Conservation (phyloP, 768 basidiomycete species). For the Inosperma sp. region DNA sequence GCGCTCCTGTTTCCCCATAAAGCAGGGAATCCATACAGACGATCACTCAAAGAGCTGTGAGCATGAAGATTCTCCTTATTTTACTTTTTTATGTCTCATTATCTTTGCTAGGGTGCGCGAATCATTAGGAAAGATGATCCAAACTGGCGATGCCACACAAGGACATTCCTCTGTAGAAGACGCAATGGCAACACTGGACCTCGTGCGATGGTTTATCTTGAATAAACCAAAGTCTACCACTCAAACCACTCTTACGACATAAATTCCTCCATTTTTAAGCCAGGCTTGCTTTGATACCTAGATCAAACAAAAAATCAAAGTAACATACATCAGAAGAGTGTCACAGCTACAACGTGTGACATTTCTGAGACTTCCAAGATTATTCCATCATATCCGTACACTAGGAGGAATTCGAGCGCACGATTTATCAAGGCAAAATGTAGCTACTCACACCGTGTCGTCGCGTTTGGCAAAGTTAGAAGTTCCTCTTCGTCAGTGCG, state of each 20-base stretch:
- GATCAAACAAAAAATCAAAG: not conserved
- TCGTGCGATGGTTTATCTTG: conserved; percentile 77
- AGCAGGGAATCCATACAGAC: conserved; percentile 67
- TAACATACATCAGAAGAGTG: conserved; percentile 45
- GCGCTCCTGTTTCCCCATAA: conserved; percentile 80
- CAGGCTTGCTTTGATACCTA: not conserved
- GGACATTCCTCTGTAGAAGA: conserved; percentile 94
- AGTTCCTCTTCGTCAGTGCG: conserved; percentile 72
- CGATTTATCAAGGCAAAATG: not conserved
- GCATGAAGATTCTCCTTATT: conserved; percentile 16
- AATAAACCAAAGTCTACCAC: conserved; percentile 44
- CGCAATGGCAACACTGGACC: conserved; percentile 81
- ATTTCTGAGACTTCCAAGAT: conserved; percentile 75
- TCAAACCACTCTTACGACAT: conserved; percentile 10
- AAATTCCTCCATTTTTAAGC: not conserved
- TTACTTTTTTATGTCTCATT: conserved; percentile 10
- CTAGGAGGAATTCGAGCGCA: conserved; percentile 27
- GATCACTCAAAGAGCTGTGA: conserved; percentile 80
- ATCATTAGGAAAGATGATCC: conserved; percentile 75
- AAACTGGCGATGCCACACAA: conserved; percentile 63
- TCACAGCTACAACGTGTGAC: conserved; percentile 72
- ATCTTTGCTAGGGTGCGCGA: conserved; percentile 66
- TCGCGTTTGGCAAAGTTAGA: conserved; percentile 60
- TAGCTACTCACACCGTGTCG: conserved; percentile 54
- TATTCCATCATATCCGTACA: conserved; percentile 78